A percentile compares a stretch with the other conserved stretches of the same genome.
phyloP scores from a whole-genome alignment of 2,329 filamentous ascomycete species.

The Xylaria sp. region DNA sequence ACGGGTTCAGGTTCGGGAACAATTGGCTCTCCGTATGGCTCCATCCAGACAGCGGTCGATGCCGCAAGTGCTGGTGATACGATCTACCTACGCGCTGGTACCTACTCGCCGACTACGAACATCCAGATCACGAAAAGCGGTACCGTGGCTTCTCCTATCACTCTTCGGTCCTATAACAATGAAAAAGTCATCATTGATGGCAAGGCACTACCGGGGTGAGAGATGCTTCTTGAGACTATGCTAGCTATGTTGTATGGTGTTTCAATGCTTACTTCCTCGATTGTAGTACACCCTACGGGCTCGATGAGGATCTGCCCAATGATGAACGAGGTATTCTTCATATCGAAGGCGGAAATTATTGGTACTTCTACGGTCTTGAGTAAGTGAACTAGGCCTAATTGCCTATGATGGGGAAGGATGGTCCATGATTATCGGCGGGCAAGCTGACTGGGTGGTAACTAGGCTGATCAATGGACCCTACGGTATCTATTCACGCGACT shows the following conservation, averaged over 20 bases:
- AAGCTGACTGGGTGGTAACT: background rate
- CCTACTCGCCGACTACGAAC: constrained; percentile 58
- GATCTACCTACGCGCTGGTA: constrained; percentile 58
- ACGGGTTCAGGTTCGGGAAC: constrained; percentile 55
- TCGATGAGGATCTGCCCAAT: constrained; percentile 55
- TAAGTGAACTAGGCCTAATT: constrained; percentile 6
- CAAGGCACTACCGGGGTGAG: constrained; percentile 51
- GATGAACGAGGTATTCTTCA: constrained; percentile 60
- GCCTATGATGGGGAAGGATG: too few relatives aligned
- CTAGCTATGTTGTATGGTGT: background rate
- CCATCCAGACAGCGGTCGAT: constrained; percentile 60
- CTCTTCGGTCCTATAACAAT: constrained; percentile 55
- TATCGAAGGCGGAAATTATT: constrained; percentile 58
- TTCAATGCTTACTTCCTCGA: constrained; percentile 2
- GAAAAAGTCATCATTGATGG: constrained; percentile 61
- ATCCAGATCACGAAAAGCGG: constrained; percentile 60
- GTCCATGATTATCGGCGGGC: background rate
- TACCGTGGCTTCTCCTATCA: constrained; percentile 54
- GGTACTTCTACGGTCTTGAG: constrained; percentile 57
- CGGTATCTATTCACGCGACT: constrained; percentile 52
- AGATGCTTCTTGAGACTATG: background rate
- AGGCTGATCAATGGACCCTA: constrained; percentile 54
- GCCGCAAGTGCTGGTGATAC: constrained; percentile 59
- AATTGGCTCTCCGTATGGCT: constrained; percentile 55
- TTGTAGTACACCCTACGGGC: constrained; percentile 50